Evolutionary conservation across 2,329 filamentous ascomycete species (phyloP).

Genomic region (Colletotrichum kahawae): DNA sequence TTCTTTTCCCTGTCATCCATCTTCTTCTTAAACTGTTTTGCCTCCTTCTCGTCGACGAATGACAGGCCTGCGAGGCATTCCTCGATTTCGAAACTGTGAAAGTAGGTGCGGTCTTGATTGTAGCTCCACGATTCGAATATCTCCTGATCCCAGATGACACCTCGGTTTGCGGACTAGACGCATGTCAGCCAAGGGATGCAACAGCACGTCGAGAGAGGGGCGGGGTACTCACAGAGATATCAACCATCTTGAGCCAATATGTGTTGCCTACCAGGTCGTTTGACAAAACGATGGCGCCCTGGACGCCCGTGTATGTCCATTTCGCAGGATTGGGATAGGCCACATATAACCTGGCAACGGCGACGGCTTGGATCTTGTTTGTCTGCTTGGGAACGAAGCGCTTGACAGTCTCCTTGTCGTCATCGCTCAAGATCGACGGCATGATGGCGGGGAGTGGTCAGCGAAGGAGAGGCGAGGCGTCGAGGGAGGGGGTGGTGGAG

Average conservation of each 20-base stretch:
- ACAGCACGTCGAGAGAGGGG: constrained; percentile 4
- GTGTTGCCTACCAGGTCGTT: constrained; percentile 96
- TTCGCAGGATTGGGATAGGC: constrained; percentile 82
- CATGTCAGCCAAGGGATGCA: constrained; percentile 22
- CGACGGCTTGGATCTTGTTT: constrained; percentile 98
- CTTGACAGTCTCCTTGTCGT: constrained; percentile 96
- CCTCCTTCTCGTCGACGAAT: constrained; percentile 97
- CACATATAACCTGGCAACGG: constrained; percentile 90
- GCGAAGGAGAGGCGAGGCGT: background rate
- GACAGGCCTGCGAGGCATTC: constrained; percentile 89
- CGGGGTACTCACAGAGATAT: constrained; percentile 79
- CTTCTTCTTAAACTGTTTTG: constrained; percentile 96
- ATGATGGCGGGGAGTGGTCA: constrained; percentile 40
- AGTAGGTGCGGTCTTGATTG: constrained; percentile 97
- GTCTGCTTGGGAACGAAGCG: constrained; percentile 89
- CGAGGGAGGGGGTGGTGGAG: background rate
- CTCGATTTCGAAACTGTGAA: constrained; percentile 96
- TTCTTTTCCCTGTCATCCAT: constrained; percentile 96
- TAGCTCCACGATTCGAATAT: constrained; percentile 95
- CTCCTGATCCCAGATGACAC: constrained; percentile 97
- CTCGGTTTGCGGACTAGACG: constrained; percentile 72
- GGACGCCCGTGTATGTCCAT: constrained; percentile 95
- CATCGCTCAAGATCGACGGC: constrained; percentile 79
- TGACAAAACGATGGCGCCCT: constrained; percentile 88
- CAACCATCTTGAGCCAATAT: constrained; percentile 97